A percentile compares a stretch with the other conserved stretches of the same genome.
Evolutionary conservation across 108 stramenopile species (phyloP).

Genomic region (Nitzschia palea): DNA sequence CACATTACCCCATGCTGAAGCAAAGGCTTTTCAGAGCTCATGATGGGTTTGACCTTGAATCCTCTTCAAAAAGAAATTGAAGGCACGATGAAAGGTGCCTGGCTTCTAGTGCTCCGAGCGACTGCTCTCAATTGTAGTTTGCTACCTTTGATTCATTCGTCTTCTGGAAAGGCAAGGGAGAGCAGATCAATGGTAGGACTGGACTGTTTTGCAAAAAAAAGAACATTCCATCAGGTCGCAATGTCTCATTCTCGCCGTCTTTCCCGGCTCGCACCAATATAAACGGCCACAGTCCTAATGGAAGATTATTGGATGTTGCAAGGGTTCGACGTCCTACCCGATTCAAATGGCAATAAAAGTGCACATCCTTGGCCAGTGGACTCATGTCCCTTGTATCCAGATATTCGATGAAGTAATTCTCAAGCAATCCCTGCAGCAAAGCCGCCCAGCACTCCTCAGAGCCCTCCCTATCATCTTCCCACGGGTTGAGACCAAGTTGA

Average conservation of each 20-base stretch:
- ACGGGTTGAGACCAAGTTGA: not conserved
- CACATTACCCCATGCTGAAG: no score
- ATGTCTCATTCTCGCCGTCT: not conserved
- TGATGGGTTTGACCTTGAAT: no score
- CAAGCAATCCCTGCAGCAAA: not conserved
- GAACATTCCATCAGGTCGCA: not conserved
- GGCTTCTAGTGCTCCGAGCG: no score
- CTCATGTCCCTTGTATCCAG: conserved; percentile 2
- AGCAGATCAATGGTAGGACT: no score
- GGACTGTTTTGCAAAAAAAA: conserved; percentile 5
- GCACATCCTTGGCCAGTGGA: not conserved
- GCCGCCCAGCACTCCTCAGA: not conserved
- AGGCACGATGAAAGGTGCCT: no score
- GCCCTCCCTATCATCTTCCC: not conserved
- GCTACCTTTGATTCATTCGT: no score
- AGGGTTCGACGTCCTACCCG: conserved; percentile 9
- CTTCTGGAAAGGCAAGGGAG: no score
- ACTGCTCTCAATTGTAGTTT: no score
- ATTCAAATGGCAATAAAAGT: conserved; percentile 3
- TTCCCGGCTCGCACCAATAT: conserved; percentile 13
- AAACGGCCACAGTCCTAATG: conserved; percentile 4
- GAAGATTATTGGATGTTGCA: not conserved
- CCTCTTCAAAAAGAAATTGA: no score
- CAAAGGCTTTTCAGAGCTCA: no score
- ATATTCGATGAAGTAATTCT: conserved; percentile 13